These are phyloP conservation scores for Tylopilus cervinicoccineus DNA, from an alignment of 768 basidiomycete genomes.

Conservation along the genomic window DNA sequence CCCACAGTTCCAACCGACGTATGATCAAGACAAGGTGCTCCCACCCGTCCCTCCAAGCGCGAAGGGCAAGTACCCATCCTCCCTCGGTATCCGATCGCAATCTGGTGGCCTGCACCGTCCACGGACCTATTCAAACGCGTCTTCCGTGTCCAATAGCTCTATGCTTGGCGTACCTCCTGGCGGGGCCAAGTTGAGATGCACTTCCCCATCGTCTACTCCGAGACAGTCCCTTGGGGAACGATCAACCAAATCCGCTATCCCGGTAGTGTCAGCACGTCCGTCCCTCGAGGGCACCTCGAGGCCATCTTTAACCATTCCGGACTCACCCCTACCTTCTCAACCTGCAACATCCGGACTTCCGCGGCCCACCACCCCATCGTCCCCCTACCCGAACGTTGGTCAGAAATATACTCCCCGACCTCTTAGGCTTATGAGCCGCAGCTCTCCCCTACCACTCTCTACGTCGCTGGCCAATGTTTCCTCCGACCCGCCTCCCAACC, in stretches of 20 bases:
- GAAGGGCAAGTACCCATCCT: conserved; percentile 21
- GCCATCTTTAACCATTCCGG: conserved; percentile 27
- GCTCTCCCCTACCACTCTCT: conserved; percentile 10
- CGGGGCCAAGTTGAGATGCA: conserved; percentile 6
- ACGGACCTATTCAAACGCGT: conserved; percentile 35
- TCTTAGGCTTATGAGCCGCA: conserved; percentile 23
- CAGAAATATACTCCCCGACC: conserved; percentile 24
- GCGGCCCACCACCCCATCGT: conserved; percentile 19
- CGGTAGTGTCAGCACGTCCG: conserved; percentile 11
- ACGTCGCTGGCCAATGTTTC: background rate
- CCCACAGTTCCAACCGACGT: conserved; percentile 1
- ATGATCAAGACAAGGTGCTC: conserved; percentile 29
- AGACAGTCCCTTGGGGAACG: conserved; percentile 11
- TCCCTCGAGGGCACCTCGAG: conserved; percentile 19
- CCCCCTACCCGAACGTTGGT: background rate
- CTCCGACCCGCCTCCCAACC: background rate
- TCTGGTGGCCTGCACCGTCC: conserved; percentile 18
- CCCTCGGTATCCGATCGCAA: conserved; percentile 12
- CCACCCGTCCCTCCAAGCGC: conserved; percentile 26
- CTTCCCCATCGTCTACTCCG: conserved; percentile 11
- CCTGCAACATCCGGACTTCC: conserved; percentile 17
- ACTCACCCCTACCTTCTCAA: conserved; percentile 15
- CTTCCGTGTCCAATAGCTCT: conserved; percentile 22
- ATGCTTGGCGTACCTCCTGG: conserved; percentile 3
- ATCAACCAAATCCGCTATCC: conserved; percentile 7